Evolutionary conservation across 805 yeast species (phyloP).

Genomic region (Debaryomyces castellii): DNA sequence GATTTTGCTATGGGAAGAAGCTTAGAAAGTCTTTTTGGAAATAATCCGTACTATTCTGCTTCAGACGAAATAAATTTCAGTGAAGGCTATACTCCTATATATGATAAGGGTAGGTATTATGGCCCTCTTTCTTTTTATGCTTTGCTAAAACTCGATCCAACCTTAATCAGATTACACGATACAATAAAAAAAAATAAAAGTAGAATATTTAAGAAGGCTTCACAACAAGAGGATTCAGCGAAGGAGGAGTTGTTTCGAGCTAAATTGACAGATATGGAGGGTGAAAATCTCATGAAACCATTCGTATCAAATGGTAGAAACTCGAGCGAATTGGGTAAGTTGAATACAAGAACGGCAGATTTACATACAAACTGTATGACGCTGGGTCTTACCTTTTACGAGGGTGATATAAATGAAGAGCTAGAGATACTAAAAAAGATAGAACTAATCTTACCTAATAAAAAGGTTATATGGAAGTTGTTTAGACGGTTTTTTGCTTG

Average conservation of each 20-base stretch:
- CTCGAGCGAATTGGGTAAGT: not conserved
- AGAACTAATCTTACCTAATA: slow-evolving; percentile 34
- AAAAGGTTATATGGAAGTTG: slow-evolving; percentile 35
- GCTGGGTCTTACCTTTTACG: slow-evolving; percentile 27
- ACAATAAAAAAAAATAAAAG: slow-evolving; percentile 5
- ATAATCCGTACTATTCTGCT: slow-evolving; percentile 13
- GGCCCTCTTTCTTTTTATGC: slow-evolving; percentile 35
- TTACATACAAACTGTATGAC: slow-evolving; percentile 13
- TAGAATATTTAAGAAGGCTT: not conserved
- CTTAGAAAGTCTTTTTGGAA: not conserved
- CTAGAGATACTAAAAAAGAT: slow-evolving; percentile 28
- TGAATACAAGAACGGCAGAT: not conserved
- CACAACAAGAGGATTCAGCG: not conserved
- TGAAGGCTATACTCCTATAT: slow-evolving; percentile 22
- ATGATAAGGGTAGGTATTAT: slow-evolving; percentile 21
- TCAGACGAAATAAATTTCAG: slow-evolving; percentile 17
- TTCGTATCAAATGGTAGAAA: not conserved
- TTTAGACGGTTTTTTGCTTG: slow-evolving; percentile 40
- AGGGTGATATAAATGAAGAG: slow-evolving; percentile 26
- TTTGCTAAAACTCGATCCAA: slow-evolving; percentile 26
- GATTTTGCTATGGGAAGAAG: not conserved
- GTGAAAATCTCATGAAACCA: slow-evolving; percentile 8
- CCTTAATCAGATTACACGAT: slow-evolving; percentile 11
- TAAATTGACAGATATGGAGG: slow-evolving; percentile 11
- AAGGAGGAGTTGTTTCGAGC: slow-evolving; percentile 5